Evolutionary conservation across 345 rosid genomes (phyloP), one percentile per base, ranked within the genome.

Genomic region (Limnanthes douglasii): DNA sequence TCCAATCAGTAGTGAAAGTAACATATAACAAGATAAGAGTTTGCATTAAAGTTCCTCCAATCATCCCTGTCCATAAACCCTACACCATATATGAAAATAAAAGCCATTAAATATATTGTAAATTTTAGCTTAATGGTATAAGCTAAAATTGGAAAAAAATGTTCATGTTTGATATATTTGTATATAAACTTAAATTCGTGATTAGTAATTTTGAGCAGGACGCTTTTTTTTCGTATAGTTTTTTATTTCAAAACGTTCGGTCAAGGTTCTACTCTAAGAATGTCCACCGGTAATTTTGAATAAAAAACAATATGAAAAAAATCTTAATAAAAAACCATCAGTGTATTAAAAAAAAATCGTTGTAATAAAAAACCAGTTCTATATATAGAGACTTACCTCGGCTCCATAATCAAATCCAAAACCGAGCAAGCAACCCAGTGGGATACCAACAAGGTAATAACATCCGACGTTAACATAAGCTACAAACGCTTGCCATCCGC

Each of bases 401-500:
- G 68, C 81, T 34, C 81, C 85, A 14, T 70, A 49, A 20, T 65
- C 62, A 12, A 57, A 67, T 5, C 47, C 56, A 33, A 82, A 77
- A 4, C 78, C 88, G 28, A 77, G 68, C 18, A 82, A 30, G 4
- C 57, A 62, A 0, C 88, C 94, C 1, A 74, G 6, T 0, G 86
- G 95, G 9, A 75, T 34, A 1, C 86, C 86, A 16, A 78, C 52
- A 4, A 78, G 1, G 54, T 75, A 75, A 48, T 75, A 84, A 34
- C 92, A 78, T 11, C 78, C 95, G 3, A 78, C 62, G 24, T 78
- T 83, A 0, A 84, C 82, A 15, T 70, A 84, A 3, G 95, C 95
- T 8, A 84, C 86, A 61, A 78, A 65, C 8, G 90, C 79, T 57
- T 83, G 86, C 92, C 95, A 78, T 48, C 90, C 86, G 31, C 86